A percentile compares a stretch with the other conserved stretches of the same genome.
Evolutionary conservation across 1,284 basidiomycete species (phyloP).

Genomic region (Pulveroboletus sp.): DNA sequence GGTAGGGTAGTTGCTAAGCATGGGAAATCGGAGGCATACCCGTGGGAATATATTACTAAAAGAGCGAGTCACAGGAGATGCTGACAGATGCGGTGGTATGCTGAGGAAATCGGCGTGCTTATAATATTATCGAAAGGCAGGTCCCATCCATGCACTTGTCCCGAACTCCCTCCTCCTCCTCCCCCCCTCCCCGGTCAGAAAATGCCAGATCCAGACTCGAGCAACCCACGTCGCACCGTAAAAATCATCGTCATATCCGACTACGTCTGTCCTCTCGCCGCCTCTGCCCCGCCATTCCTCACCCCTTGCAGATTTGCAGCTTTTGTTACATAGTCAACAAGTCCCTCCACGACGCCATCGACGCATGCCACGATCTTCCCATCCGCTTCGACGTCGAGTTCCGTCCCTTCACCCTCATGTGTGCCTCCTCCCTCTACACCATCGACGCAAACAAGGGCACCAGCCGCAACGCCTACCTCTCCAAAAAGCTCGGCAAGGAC

Average conservation of each 20-base stretch:
- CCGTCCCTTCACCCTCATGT: constrained; percentile 69
- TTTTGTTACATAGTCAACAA: constrained; percentile 77
- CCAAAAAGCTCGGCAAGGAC: constrained; percentile 59
- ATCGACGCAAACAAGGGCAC: constrained; percentile 45
- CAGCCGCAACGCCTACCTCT: constrained; percentile 39
- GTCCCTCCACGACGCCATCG: constrained; percentile 68
- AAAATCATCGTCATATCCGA: constrained; percentile 73
- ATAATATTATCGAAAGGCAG: constrained; percentile 28
- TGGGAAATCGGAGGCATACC: constrained; percentile 22
- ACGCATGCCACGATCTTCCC: constrained; percentile 60
- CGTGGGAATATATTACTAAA: constrained; percentile 31
- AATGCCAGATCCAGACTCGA: constrained; percentile 29
- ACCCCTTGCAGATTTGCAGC: constrained; percentile 54
- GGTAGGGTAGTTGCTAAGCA: constrained; percentile 21
- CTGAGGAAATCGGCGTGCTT: constrained; percentile 33
- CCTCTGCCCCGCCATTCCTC: constrained; percentile 6
- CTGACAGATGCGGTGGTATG: constrained; percentile 34
- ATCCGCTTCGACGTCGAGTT: constrained; percentile 73
- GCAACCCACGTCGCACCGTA: constrained; percentile 42
- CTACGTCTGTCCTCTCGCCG: constrained; percentile 50
- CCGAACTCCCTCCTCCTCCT: not conserved
- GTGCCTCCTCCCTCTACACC: constrained; percentile 46
- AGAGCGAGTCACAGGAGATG: constrained; percentile 25
- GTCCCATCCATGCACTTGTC: constrained; percentile 29
- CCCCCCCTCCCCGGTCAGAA: not conserved